These are phyloP conservation scores for Citrus trifoliata DNA, from an alignment of 345 rosid genomes.

Conservation along the genomic window DNA sequence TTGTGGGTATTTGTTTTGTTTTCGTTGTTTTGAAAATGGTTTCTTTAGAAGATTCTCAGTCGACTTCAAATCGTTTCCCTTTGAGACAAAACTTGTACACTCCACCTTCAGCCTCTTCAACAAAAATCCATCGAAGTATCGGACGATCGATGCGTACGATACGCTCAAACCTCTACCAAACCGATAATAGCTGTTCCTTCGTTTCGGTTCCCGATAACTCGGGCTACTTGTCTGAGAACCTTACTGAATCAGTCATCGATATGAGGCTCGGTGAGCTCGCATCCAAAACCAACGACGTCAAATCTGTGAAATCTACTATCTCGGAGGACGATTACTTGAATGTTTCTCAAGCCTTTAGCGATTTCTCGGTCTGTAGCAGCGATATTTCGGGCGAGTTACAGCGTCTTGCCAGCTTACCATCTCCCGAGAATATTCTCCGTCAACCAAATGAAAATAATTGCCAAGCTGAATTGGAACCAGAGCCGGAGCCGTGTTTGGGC, in stretches of 20 bases:
- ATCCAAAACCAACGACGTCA: constrained; percentile 20
- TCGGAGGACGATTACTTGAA: constrained; percentile 53
- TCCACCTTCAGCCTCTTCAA: constrained; percentile 32
- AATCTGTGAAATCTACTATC: constrained; percentile 36
- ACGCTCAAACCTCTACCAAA: constrained; percentile 60
- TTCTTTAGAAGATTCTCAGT: constrained; percentile 62
- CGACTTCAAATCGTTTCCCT: constrained; percentile 62
- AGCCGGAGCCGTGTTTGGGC: constrained; percentile 74
- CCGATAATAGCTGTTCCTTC: constrained; percentile 46
- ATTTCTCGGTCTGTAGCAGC: constrained; percentile 79
- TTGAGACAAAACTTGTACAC: constrained; percentile 36
- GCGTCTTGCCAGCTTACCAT: constrained; percentile 76
- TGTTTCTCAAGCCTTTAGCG: constrained; percentile 78
- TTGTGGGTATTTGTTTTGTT: neutral
- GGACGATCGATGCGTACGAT: constrained; percentile 95
- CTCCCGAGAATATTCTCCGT: constrained; percentile 26
- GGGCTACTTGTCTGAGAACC: constrained; percentile 59
- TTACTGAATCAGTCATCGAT: constrained; percentile 82
- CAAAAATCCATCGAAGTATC: constrained; percentile 48
- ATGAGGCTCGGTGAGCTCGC: constrained; percentile 89
- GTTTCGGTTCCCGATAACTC: constrained; percentile 39
- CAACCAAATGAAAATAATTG: neutral
- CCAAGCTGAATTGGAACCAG: constrained; percentile 38
- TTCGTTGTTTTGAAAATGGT: constrained; percentile 39
- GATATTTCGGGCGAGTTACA: constrained; percentile 95